A percentile compares a stretch with the other conserved stretches of the same genome.
These are phyloP conservation scores for Fusarium chlamydosporum DNA, from an alignment of 2,329 filamentous ascomycete genomes.

Conservation along the genomic window DNA sequence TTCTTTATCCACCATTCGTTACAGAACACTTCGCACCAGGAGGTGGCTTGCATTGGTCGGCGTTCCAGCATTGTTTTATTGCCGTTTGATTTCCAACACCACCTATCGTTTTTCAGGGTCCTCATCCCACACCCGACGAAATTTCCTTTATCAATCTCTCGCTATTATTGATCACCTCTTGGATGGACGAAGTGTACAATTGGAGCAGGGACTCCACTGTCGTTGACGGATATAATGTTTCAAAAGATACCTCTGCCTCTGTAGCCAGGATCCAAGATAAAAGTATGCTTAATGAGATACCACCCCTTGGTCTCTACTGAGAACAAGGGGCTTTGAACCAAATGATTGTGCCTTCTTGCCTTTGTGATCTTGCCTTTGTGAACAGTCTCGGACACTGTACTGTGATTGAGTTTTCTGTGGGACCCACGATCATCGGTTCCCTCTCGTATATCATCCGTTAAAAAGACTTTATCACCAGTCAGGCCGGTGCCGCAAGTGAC, in stretches of 20 bases:
- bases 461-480: slow-evolving; percentile 20
- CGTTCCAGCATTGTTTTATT: slow-evolving; percentile 50
- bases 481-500: slow-evolving; percentile 42
- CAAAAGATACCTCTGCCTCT: slow-evolving; percentile 47
- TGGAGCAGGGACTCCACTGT: slow-evolving; percentile 44
- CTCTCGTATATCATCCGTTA: slow-evolving; percentile 38
- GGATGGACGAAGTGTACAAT: slow-evolving; percentile 39
- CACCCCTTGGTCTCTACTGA: slow-evolving; percentile 24
- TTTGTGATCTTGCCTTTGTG: slow-evolving; percentile 1
- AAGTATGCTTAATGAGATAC: slow-evolving; percentile 49
- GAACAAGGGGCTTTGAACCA: slow-evolving; percentile 29
- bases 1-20: slow-evolving; percentile 42
- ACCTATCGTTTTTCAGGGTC: slow-evolving; percentile 49
- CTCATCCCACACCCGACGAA: slow-evolving; percentile 44
- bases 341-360: slow-evolving; percentile 8
- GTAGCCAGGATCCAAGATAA: slow-evolving; percentile 48
- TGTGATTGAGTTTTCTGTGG: slow-evolving; percentile 15
- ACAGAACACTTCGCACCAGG: slow-evolving; percentile 34
- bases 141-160: slow-evolving; percentile 43
- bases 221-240: slow-evolving; percentile 47
- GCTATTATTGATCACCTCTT: slow-evolving; percentile 42
- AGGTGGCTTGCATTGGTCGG: slow-evolving; percentile 48
- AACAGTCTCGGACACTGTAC: neutral
- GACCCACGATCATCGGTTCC: slow-evolving; percentile 39
- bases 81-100: slow-evolving; percentile 33